Evolutionary conservation across 345 rosid species (phyloP).

Genomic region (Acer yangbiense): DNA sequence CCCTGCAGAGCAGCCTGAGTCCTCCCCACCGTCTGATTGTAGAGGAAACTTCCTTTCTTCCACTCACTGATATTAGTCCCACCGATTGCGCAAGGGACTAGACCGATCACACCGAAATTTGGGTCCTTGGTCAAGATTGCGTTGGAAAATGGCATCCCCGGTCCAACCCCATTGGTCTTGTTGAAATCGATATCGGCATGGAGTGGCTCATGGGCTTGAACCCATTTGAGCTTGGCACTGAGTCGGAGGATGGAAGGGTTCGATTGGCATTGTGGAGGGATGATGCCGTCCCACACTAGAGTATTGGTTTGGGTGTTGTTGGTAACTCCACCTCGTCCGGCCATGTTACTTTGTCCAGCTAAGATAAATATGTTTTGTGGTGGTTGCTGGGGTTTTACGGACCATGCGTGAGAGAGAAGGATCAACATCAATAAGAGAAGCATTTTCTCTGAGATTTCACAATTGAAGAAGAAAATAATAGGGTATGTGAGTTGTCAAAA

Average conservation of each 20-base stretch:
- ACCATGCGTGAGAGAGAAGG: too few species aligned
- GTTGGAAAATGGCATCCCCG: conserved; percentile 78
- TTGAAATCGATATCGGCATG: conserved; percentile 71
- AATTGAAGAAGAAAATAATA: too few species aligned
- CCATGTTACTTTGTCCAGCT: conserved; percentile 97
- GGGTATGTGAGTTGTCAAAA: too few species aligned
- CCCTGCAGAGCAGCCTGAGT: conserved; percentile 38
- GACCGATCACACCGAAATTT: conserved; percentile 43
- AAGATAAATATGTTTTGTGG: conserved; percentile 51
- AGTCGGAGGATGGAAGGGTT: conserved; percentile 55
- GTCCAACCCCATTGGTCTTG: conserved; percentile 74
- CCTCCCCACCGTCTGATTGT: conserved; percentile 53
- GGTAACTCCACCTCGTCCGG: conserved; percentile 80
- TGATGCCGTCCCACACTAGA: conserved; percentile 62
- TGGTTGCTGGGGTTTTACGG: too few species aligned
- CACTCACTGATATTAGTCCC: conserved; percentile 74
- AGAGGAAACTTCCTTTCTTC: conserved; percentile 59
- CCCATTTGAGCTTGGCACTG: conserved; percentile 55
- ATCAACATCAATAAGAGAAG: too few species aligned
- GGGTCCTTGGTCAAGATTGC: conserved; percentile 32
- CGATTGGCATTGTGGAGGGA: conserved; percentile 62
- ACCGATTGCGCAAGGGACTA: conserved; percentile 88
- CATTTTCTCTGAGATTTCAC: too few species aligned
- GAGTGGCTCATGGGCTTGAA: conserved; percentile 66
- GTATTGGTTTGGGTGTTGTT: conserved; percentile 24